Evolutionary conservation across 2,329 filamentous ascomycete genomes (phyloP).

Genomic region (Sporothrix luriei): DNA sequence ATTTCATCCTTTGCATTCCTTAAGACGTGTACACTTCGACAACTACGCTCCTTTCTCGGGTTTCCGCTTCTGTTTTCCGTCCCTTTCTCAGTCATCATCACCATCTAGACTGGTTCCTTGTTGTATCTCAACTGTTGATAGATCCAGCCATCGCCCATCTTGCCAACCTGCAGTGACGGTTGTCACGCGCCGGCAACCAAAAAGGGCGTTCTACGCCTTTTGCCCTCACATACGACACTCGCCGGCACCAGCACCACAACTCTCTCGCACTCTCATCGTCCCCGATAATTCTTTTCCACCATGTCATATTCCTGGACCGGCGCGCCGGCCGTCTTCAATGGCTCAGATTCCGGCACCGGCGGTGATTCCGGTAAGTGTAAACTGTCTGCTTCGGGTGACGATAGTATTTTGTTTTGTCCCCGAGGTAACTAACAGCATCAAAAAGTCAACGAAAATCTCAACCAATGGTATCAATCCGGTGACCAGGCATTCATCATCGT

Average conservation of each 20-base stretch:
- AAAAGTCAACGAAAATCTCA: slow-evolving; percentile 79
- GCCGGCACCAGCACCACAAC: background rate
- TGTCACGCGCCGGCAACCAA: slow-evolving; percentile 1
- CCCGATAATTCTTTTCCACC: slow-evolving; percentile 27
- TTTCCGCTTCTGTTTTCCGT: background rate
- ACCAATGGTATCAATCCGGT: slow-evolving; percentile 91
- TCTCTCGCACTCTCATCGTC: background rate
- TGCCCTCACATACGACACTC: background rate
- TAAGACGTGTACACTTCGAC: background rate
- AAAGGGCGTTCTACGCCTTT: slow-evolving; percentile 8
- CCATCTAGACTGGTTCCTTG: background rate
- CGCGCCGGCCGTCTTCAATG: slow-evolving; percentile 63
- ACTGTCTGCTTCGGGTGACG: background rate
- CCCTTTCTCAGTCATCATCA: background rate
- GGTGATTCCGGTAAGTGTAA: slow-evolving; percentile 75
- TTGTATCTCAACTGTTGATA: background rate
- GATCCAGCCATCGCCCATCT: background rate
- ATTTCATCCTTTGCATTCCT: slow-evolving; percentile 3
- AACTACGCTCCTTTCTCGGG: background rate
- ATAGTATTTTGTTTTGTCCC: background rate
- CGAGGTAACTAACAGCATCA: slow-evolving; percentile 22
- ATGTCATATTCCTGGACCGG: slow-evolving; percentile 66
- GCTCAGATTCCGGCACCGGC: slow-evolving; percentile 64
- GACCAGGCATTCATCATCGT: slow-evolving; percentile 94
- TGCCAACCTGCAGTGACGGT: background rate